A percentile compares a stretch with the other conserved stretches of the same genome.
Conservation (phyloP, 2,329 filamentous ascomycete genomes). For the Ilyonectria destructans region DNA sequence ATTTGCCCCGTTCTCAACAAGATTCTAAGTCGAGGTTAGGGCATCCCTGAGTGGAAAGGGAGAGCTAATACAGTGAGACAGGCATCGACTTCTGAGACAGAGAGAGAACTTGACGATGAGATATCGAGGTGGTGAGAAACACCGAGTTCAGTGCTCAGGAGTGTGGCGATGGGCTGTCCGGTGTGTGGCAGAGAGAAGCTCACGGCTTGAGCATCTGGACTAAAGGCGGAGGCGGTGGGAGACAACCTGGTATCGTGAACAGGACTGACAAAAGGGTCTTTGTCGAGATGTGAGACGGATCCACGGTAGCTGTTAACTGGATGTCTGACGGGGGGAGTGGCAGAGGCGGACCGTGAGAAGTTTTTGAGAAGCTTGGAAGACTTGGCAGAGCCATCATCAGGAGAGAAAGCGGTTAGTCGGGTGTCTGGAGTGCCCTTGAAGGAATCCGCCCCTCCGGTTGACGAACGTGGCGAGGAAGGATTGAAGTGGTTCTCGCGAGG, state of each 20-base stretch:
- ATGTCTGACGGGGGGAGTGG: slow-evolving; percentile 49
- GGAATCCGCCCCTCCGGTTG: slow-evolving; percentile 68
- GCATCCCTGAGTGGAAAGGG: not conserved
- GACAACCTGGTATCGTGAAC: slow-evolving; percentile 66
- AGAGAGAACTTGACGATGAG: slow-evolving; percentile 52
- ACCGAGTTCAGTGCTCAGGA: slow-evolving; percentile 63
- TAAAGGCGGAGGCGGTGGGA: slow-evolving; percentile 75
- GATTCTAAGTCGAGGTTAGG: slow-evolving; percentile 55
- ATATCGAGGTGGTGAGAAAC: slow-evolving; percentile 65
- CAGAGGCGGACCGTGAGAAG: slow-evolving; percentile 51
- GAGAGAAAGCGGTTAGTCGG: slow-evolving; percentile 75
- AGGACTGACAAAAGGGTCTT: slow-evolving; percentile 70
- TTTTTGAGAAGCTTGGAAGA: slow-evolving; percentile 58
- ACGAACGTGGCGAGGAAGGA: slow-evolving; percentile 67
- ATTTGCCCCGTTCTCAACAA: slow-evolving; percentile 53
- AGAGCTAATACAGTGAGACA: slow-evolving; percentile 62
- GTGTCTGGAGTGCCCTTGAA: slow-evolving; percentile 77
- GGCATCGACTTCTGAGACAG: slow-evolving; percentile 57
- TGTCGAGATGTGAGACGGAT: slow-evolving; percentile 53
- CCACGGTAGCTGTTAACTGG: slow-evolving; percentile 47
- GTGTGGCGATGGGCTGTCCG: slow-evolving; percentile 50
- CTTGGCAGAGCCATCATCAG: slow-evolving; percentile 67
- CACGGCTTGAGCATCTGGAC: slow-evolving; percentile 57
- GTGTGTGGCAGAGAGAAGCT: slow-evolving; percentile 41
- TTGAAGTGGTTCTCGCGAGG: slow-evolving; percentile 60